Conservation (phyloP, 2,329 filamentous ascomycete genomes). For the Ophiostoma sp. region DNA sequence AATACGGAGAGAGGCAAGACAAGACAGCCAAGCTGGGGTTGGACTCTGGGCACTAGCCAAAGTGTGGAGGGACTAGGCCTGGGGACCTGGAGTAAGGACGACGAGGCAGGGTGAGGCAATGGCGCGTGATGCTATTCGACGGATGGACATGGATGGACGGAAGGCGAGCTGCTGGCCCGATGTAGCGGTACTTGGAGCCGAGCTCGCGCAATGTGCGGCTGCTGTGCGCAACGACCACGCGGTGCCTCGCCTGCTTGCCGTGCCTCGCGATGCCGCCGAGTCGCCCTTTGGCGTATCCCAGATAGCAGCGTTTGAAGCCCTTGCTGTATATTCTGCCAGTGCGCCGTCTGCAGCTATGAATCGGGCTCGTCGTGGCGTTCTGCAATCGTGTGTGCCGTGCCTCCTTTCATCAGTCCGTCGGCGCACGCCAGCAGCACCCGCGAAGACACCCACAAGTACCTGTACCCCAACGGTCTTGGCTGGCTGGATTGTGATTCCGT, state of each 20-base stretch:
- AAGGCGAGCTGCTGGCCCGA: constrained; percentile 19
- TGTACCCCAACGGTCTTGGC: constrained; percentile 8
- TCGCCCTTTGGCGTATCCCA: not conserved
- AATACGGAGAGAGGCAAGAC: constrained; percentile 6
- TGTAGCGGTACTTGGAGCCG: constrained; percentile 18
- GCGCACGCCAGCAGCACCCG: not conserved
- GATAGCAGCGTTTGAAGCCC: not conserved
- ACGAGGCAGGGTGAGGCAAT: constrained; percentile 11
- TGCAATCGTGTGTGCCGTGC: not conserved
- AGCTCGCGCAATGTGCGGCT: not conserved
- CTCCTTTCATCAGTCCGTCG: not conserved
- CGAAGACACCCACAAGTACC: not conserved
- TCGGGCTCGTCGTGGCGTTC: not conserved
- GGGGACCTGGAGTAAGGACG: not conserved
- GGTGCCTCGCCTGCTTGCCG: too few relatives aligned
- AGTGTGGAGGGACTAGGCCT: not conserved
- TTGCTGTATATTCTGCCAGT: not conserved
- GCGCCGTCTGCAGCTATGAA: not conserved
- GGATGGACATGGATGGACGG: constrained; percentile 19
- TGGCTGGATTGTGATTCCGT: constrained; percentile 23
- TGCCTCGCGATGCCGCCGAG: not conserved
- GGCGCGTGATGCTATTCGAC: constrained; percentile 11
- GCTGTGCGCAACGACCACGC: too few relatives aligned
- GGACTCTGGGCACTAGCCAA: not conserved
- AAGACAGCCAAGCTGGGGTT: constrained; percentile 11